Evolutionary conservation across 2,329 filamentous ascomycete species (phyloP).

Genomic region (Venturia aucupariae): DNA sequence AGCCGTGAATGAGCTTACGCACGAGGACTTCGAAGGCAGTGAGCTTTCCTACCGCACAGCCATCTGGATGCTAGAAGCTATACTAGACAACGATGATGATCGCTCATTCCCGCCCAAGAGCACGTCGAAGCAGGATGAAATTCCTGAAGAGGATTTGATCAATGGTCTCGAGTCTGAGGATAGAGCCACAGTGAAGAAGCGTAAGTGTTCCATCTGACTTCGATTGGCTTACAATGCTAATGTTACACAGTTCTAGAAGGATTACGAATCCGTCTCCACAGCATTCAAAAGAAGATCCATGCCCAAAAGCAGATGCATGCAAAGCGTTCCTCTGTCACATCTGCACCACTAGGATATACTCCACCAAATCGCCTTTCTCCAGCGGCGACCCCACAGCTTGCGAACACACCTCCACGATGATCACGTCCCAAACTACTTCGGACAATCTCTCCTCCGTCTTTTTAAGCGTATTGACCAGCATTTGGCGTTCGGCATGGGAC

Average conservation of each 20-base stretch:
- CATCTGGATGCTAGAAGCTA: slow-evolving; percentile 88
- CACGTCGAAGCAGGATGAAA: slow-evolving; percentile 20
- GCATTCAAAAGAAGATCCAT: slow-evolving; percentile 38
- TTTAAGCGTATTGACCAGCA: not conserved
- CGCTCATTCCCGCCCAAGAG: slow-evolving; percentile 22
- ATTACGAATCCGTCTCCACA: slow-evolving; percentile 32
- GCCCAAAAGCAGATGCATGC: slow-evolving; percentile 30
- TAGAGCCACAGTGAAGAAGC: slow-evolving; percentile 61
- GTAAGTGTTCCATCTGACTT: slow-evolving; percentile 40
- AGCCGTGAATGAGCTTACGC: slow-evolving; percentile 90
- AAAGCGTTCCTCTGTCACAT: slow-evolving; percentile 21
- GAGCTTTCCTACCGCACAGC: slow-evolving; percentile 91
- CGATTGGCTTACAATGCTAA: slow-evolving; percentile 19
- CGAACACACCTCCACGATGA: slow-evolving; percentile 7
- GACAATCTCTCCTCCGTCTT: not conserved
- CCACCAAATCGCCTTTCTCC: slow-evolving; percentile 6
- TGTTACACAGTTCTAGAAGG: slow-evolving; percentile 36
- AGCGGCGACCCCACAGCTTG: not conserved
- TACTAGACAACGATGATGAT: slow-evolving; percentile 70
- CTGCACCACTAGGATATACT: not conserved
- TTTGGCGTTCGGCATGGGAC: not conserved
- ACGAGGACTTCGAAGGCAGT: slow-evolving; percentile 77
- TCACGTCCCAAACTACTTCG: not conserved
- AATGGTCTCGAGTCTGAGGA: slow-evolving; percentile 58
- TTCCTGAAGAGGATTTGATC: slow-evolving; percentile 38